A percentile compares a stretch with the other conserved stretches of the same genome.
Conservation (phyloP, 345 rosid genomes). For the Salix viminalis region DNA sequence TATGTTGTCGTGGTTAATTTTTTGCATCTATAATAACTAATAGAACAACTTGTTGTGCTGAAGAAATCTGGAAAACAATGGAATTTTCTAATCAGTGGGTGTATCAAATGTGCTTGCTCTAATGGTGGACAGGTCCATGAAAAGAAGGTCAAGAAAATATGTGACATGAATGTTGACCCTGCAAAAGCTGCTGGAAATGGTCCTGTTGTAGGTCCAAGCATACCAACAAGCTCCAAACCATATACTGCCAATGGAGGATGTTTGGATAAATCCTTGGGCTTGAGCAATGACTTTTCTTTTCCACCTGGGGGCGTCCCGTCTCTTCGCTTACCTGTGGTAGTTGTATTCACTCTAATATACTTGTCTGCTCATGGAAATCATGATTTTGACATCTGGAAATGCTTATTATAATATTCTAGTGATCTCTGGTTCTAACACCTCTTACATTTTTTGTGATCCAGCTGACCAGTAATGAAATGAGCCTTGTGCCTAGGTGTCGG, state of each 20-base stretch:
- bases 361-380: slow-evolving; percentile 3
- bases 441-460: slow-evolving; percentile 19
- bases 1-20: neutral
- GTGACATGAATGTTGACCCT: slow-evolving; percentile 70
- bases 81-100: neutral
- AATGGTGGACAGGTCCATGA: slow-evolving; percentile 68
- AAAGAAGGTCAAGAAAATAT: slow-evolving; percentile 84
- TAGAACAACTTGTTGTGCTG: neutral
- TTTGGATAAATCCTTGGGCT: slow-evolving; percentile 28
- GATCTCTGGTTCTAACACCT: slow-evolving; percentile 3
- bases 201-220: slow-evolving; percentile 40
- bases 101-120: slow-evolving; percentile 4
- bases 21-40: neutral
- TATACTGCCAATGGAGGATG: slow-evolving; percentile 54
- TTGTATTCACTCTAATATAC: slow-evolving; percentile 38
- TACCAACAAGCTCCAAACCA: slow-evolving; percentile 31
- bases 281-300: slow-evolving; percentile 46
- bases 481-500: slow-evolving; percentile 78
- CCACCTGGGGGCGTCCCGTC: slow-evolving; percentile 65
- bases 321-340: slow-evolving; percentile 86
- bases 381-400: neutral
- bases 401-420: neutral
- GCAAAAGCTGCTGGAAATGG: slow-evolving; percentile 45
- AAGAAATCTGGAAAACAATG: neutral
- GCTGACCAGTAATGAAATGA: slow-evolving; percentile 79